phyloP scores from a whole-genome alignment of 352 stramenopile species.

The Globisporangium cystogenes region DNA sequence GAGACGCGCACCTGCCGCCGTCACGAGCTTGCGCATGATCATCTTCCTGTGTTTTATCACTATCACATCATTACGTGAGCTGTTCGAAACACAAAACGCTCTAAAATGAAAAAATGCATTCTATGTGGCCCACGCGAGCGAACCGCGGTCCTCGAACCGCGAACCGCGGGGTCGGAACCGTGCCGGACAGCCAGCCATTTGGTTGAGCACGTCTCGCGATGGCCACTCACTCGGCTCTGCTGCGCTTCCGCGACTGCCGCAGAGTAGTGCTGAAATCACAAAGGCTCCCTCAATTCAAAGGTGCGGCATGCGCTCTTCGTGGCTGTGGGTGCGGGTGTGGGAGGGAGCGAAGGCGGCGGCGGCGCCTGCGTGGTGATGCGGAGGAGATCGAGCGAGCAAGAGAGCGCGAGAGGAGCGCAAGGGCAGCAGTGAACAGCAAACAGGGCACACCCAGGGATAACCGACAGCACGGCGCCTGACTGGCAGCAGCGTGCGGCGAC shows the following conservation, averaged over 20 bases:
- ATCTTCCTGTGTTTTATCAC: too few species aligned
- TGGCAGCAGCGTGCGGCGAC: not conserved
- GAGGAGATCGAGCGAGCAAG: conserved; percentile 1
- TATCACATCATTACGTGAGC: too few species aligned
- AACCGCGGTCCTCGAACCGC: too few species aligned
- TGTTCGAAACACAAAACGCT: too few species aligned
- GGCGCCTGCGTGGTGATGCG: not conserved
- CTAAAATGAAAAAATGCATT: too few species aligned
- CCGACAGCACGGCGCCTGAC: not conserved
- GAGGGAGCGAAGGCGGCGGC: not conserved
- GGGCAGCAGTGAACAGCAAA: not conserved
- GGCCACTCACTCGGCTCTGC: conserved; percentile 13
- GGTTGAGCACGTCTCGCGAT: conserved; percentile 5
- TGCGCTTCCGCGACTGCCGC: not conserved
- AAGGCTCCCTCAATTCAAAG: conserved; percentile 76
- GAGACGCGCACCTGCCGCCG: too few species aligned
- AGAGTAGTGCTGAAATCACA: conserved; percentile 85
- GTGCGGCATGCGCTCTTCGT: not conserved
- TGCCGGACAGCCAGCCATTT: too few species aligned
- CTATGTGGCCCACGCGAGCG: too few species aligned
- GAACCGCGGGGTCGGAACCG: too few species aligned
- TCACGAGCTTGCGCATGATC: too few species aligned
- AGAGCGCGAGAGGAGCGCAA: not conserved
- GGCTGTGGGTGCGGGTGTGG: not conserved
- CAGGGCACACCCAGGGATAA: too few species aligned